Base-by-base conservation (phyloP, 495 filamentous ascomycete species). In the Viridothelium virens region DNA sequence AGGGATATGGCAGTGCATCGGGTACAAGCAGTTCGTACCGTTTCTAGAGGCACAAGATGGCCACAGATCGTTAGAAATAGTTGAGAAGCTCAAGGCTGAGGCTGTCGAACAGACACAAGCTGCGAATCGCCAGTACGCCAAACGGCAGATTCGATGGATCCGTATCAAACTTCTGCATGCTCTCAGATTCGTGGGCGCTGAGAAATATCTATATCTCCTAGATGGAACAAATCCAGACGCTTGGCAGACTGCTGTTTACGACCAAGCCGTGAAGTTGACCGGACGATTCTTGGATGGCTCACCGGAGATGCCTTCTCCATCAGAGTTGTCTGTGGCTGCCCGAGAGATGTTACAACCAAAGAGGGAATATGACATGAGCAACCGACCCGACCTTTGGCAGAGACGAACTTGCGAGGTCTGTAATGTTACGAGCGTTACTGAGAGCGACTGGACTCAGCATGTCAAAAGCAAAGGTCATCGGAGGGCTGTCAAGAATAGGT, bases 1-100 rank as follows among this genome's bases (percentile, higher is more conserved):
- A 38, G 95, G 95, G 2, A 94, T 97, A 14, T 97, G 92, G 91
- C 86, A 94, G 62, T 93, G 92, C 11, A 97, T 99, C 70, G 95
- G 95, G 0, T 96, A 91, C 75, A 96, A 94, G 71, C 91, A 99
- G 74, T 85, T 96, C 74, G 80, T 88, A 62, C 80, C 83, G 0
- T 96, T 90, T 67, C 78, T 92, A 31, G 66, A 78, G 2, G 83
- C 85, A 6, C 69, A 77, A 48, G 67, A 78, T 10, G 77, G 70
- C 1, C 68, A 71, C 0, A 61, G 64, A 1, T 75, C 72, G 36
- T 71, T 76, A 34, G 69, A 76, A 48, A 78, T 85, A 36, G 70
- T 85, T 1, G 73, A 80, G 63, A 67, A 69, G 0, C 66, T 85
- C 0, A 81, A 75, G 59, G 36, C 65, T 39, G 67, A 77, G 37